Conservation (phyloP, 1,139 yeast genomes). For the Entelexis paramagnoliae region DNA sequence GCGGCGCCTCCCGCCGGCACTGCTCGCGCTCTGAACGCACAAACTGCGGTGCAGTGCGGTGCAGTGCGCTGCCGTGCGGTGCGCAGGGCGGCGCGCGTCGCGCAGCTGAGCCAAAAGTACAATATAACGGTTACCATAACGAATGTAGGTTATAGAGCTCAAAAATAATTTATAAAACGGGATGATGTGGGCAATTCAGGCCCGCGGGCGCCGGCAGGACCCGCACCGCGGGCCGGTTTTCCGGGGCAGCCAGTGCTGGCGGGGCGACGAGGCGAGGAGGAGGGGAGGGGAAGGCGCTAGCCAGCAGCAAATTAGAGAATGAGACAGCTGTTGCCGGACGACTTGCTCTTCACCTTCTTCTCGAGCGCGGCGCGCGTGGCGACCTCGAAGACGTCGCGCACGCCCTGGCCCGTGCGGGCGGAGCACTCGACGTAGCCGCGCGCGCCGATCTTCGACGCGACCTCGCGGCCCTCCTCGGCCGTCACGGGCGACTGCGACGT, state of each 20-base stretch:
- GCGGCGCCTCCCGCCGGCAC: no score
- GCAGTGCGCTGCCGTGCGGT: no score
- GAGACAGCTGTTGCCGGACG: constrained; percentile 19
- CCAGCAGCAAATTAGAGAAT: constrained; percentile 16
- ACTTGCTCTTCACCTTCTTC: constrained; percentile 31
- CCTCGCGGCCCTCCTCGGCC: constrained; percentile 73
- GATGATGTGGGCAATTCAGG: constrained; percentile 2
- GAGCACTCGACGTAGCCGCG: constrained; percentile 75
- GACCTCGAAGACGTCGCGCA: constrained; percentile 68
- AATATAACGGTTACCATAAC: constrained; percentile 1
- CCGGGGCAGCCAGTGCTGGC: neutral
- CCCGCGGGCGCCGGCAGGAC: neutral
- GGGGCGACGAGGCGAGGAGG: neutral
- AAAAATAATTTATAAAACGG: constrained; percentile 5
- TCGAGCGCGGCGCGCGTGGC: constrained; percentile 83
- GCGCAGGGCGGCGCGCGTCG: no score
- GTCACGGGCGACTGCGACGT: constrained; percentile 82
- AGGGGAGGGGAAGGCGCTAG: no score
- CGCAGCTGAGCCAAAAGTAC: no score
- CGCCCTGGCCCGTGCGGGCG: constrained; percentile 71
- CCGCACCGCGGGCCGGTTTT: neutral
- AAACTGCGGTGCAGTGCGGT: no score
- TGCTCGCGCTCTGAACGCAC: no score
- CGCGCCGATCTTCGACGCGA: constrained; percentile 73
- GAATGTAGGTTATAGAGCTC: constrained; percentile 6